These are phyloP conservation scores for Acacia confusa DNA, from an alignment of 306 rosid species.

Conservation along the genomic window DNA sequence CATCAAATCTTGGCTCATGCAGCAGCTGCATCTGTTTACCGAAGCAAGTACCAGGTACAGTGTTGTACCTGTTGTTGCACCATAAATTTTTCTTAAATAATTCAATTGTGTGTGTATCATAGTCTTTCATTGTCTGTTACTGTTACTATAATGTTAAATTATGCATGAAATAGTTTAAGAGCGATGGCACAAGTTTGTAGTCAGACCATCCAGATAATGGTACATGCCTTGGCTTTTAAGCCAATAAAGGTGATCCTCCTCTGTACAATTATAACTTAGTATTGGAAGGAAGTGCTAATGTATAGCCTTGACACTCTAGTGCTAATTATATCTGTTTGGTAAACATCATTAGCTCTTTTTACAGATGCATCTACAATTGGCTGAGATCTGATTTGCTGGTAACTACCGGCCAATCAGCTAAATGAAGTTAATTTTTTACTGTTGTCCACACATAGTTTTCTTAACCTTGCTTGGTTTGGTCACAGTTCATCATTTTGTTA, in stretches of 20 bases:
- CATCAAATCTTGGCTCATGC: slow-evolving; percentile 94
- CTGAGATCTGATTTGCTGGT: neutral
- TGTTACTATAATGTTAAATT: slow-evolving; percentile 20
- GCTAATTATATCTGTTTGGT: neutral
- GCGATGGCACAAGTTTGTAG: neutral
- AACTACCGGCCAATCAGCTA: neutral
- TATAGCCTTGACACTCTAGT: neutral
- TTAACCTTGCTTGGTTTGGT: neutral
- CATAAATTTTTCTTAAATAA: neutral
- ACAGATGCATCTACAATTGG: neutral
- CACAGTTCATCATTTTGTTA: neutral
- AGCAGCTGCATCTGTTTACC: slow-evolving; percentile 68
- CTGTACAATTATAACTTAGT: neutral
- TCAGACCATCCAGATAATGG: neutral
- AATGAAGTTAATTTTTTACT: neutral
- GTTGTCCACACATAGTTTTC: neutral
- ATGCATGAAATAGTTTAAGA: neutral
- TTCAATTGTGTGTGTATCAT: neutral
- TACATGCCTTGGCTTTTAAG: neutral
- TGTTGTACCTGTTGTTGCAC: slow-evolving; percentile 3
- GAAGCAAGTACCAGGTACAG: slow-evolving; percentile 77
- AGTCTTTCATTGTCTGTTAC: slow-evolving; percentile 11
- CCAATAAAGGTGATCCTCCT: neutral
- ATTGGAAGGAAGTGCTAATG: neutral
- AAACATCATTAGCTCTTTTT: neutral